Base-by-base conservation (phyloP, 2,329 filamentous ascomycete species). In the Beauveria sp. region DNA sequence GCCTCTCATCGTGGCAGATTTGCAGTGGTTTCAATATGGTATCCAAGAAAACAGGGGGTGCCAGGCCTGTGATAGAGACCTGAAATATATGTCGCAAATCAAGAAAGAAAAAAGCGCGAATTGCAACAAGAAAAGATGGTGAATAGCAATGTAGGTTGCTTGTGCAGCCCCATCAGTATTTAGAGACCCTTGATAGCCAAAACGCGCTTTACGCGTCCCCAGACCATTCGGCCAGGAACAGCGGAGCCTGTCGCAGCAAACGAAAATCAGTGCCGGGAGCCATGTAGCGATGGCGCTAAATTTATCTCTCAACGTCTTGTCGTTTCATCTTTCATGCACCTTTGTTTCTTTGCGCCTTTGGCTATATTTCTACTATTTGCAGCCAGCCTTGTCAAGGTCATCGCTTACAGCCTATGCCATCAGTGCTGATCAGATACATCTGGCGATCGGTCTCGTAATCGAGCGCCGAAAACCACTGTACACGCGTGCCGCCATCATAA, bases 1-100 rank as follows among this genome's bases (percentile, higher is more conserved):
- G 65, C 77, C 76, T 55, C 80, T 76, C 81, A 84, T 84, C 54
- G 50, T 63, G 26, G 34, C 20, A 28, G 28, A 34, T 26, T 12
- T 20, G 28, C n/a, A 16, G 50, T 55, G 24, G n/a, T 43, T 18
- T 26, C 34, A 44, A 52, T 20, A 12, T 20, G 44, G 40, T 16
- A 47, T 53, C 12, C 48, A 46, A 50, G 24, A 47, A 41, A 61
- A 44, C 5, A 50, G 6, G 7, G 8, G 5, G 12, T 6, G 34
- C 34, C 1, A 14, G 12, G 34, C 14, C 12, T 37, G 12, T 37
- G 34, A 37, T 16, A 6, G 34, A 14, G 12, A 37, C 34, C 34
- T 5, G 34, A 37, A 37, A 16, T 5, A 37, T 37, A 16, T 37
- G 5, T 37, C 34, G 12, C 34, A 37, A 14, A 37, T 6, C 3